phyloP scores from a whole-genome alignment of 306 rosid species.

The Acacia acuminata region DNA sequence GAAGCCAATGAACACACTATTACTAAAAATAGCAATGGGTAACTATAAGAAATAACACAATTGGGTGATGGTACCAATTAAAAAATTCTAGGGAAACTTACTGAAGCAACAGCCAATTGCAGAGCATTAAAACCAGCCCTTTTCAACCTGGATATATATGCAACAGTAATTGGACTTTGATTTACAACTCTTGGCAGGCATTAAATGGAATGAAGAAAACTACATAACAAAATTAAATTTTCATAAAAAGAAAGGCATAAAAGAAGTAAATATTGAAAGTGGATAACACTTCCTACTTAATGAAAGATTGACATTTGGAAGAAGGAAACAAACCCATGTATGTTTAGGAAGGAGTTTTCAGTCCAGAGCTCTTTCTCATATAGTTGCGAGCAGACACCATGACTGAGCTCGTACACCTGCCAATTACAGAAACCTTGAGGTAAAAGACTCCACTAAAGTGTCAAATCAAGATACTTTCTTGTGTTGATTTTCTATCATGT shows the following conservation, averaged over 20 bases:
- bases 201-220: conserved; percentile 20
- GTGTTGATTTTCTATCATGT: background rate
- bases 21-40: background rate
- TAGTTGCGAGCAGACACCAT: conserved; percentile 80
- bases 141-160: conserved; percentile 56
- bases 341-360: conserved; percentile 74
- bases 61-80: too few relatives aligned
- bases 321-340: conserved; percentile 68
- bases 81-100: conserved; percentile 34
- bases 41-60: background rate
- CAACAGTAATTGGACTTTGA: conserved; percentile 15
- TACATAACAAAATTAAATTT: background rate
- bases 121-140: conserved; percentile 73
- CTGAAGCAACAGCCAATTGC: conserved; percentile 86
- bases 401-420: conserved; percentile 88
- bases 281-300: background rate
- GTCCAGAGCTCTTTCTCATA: conserved; percentile 91
- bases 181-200: conserved; percentile 15
- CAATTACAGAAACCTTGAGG: conserved; percentile 12
- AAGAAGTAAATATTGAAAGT: conserved; percentile 19
- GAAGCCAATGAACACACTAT: conserved; percentile 24
- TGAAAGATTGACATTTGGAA: conserved; percentile 10
- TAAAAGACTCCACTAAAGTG: conserved; percentile 14
- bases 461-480: background rate
- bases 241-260: background rate